Conservation (phyloP, 2,329 filamentous ascomycete genomes). For the Neurospora crassa region DNA sequence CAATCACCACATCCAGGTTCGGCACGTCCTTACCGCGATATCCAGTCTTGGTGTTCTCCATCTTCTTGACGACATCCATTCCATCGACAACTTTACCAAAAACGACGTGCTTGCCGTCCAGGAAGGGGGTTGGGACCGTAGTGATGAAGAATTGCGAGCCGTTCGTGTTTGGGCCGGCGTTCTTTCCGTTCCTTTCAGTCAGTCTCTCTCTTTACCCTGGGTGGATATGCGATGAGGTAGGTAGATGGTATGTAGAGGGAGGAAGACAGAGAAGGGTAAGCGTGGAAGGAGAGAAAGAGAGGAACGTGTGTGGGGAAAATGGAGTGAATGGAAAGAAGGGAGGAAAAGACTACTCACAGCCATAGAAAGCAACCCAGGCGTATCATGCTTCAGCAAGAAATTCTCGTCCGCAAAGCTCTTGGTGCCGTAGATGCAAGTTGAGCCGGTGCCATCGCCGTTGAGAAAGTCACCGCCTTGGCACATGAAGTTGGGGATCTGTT, state of each 20-base stretch:
- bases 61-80: constrained; percentile 83
- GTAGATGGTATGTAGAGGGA: constrained; percentile 2
- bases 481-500: constrained; percentile 90
- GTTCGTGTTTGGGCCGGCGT: constrained; percentile 85
- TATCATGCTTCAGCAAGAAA: constrained; percentile 69
- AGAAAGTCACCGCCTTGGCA: constrained; percentile 94
- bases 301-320: too few species aligned
- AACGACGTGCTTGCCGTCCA: constrained; percentile 90
- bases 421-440: constrained; percentile 77
- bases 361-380: constrained; percentile 80
- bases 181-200: constrained; percentile 38
- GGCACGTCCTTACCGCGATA: constrained; percentile 67
- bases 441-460: constrained; percentile 86
- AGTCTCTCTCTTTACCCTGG: neutral
- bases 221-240: neutral
- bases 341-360: constrained; percentile 53
- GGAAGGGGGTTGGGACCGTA: constrained; percentile 73
- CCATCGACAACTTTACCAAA: constrained; percentile 87
- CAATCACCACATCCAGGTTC: constrained; percentile 72
- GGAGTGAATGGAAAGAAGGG: constrained; percentile 2
- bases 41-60: constrained; percentile 82
- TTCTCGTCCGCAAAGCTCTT: constrained; percentile 86
- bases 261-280: neutral
- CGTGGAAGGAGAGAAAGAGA: neutral
- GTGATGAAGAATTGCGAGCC: constrained; percentile 98